Conservation (phyloP, 164 flowering plant species). For the Tinospora cordifolia region DNA sequence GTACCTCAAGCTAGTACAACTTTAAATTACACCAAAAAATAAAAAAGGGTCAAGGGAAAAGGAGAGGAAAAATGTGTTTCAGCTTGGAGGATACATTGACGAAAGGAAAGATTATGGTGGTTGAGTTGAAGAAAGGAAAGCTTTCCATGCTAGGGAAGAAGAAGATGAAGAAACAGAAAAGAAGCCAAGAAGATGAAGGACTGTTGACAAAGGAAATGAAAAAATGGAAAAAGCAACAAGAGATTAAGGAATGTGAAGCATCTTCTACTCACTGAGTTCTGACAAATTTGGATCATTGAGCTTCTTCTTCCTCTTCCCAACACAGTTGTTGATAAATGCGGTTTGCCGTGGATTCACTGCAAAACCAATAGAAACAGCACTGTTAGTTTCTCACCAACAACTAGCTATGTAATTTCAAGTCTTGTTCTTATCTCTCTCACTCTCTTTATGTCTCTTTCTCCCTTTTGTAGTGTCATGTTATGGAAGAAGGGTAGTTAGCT, state of each 20-base stretch:
- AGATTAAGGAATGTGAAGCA: conserved; percentile 2
- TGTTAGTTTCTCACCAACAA: neutral
- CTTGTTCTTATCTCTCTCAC: neutral
- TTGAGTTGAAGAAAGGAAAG: neutral
- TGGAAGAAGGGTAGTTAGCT: neutral
- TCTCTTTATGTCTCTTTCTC: neutral
- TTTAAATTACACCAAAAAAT: too few species aligned
- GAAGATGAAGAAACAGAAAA: conserved; percentile 7
- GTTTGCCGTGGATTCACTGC: neutral
- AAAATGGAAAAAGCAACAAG: conserved; percentile 8
- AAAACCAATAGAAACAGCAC: neutral
- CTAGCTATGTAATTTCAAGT: neutral
- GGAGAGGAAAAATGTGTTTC: conserved; percentile 11
- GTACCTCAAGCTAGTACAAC: neutral
- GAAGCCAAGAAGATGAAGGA: conserved; percentile 2
- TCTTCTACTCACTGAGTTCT: neutral
- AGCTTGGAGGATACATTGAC: conserved; percentile 2
- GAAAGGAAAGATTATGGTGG: neutral
- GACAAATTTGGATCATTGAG: neutral
- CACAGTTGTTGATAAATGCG: conserved; percentile 3
- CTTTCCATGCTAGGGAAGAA: neutral
- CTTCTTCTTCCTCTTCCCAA: neutral
- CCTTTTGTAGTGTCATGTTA: neutral
- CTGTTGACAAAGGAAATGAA: conserved; percentile 5
- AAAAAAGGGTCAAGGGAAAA: too few species aligned